Conservation (phyloP, 306 rosid genomes). For the Amphicarpaea edgeworthii region DNA sequence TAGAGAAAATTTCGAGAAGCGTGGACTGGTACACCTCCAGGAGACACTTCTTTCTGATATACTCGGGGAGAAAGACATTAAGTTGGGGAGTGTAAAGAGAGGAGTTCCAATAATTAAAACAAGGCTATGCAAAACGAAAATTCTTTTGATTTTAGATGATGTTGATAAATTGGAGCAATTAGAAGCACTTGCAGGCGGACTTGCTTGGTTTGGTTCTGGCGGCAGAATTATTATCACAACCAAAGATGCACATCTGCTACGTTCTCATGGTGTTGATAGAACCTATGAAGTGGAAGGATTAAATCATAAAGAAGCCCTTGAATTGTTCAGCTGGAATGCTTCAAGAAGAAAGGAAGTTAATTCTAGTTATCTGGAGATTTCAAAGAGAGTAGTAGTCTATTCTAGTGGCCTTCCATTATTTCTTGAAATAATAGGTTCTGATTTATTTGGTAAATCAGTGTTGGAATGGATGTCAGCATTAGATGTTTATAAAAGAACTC, state of each 20-base stretch:
- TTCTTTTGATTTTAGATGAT: slow-evolving; percentile 34
- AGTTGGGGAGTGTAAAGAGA: not conserved
- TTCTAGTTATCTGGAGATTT: not conserved
- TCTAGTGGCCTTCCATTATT: slow-evolving; percentile 18
- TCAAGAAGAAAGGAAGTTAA: not conserved
- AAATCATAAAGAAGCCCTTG: slow-evolving; percentile 15
- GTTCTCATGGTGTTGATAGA: slow-evolving; percentile 13
- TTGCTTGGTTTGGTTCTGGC: slow-evolving; percentile 33
- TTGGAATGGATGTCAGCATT: slow-evolving; percentile 15
- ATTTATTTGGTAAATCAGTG: not conserved
- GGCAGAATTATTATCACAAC: slow-evolving; percentile 27
- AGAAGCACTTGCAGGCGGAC: slow-evolving; percentile 20
- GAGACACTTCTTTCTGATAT: slow-evolving; percentile 36
- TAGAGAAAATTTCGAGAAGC: slow-evolving; percentile 1
- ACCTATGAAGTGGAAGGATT: slow-evolving; percentile 20
- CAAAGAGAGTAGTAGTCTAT: not conserved
- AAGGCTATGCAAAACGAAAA: not conserved
- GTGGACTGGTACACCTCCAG: slow-evolving; percentile 26
- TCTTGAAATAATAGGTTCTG: slow-evolving; percentile 4
- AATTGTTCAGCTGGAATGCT: slow-evolving; percentile 28
- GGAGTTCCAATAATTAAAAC: slow-evolving; percentile 24
- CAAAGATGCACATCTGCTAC: not conserved
- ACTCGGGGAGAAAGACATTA: not conserved
- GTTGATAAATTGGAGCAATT: slow-evolving; percentile 15
- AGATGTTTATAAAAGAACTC: slow-evolving; percentile 26